phyloP scores from a whole-genome alignment of 192 early-diverging fungal genomes.

The Coemansia sp. region DNA sequence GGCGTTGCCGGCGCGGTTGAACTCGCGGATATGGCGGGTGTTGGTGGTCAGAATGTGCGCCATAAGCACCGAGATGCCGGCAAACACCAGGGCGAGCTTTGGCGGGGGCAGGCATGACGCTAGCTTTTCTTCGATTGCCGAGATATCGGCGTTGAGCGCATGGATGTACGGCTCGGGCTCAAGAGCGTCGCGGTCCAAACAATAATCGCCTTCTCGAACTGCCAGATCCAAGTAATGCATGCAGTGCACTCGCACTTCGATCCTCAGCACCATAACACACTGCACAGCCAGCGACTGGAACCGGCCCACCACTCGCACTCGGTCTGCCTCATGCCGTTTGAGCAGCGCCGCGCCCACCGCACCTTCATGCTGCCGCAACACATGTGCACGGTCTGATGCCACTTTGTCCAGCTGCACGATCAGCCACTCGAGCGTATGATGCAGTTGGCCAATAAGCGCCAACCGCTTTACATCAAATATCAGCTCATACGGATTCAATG shows the following conservation, averaged over 20 bases:
- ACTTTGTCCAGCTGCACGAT: conserved; percentile 34
- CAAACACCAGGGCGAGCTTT: conserved; percentile 76
- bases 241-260: conserved; percentile 82
- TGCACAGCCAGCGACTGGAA: conserved; percentile 75
- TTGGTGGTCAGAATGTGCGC: conserved; percentile 67
- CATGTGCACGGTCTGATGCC: conserved; percentile 25
- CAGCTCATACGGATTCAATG: conserved; percentile 74
- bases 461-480: conserved; percentile 82
- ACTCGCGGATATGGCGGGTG: conserved; percentile 64
- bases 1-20: conserved; percentile 66
- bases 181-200: conserved; percentile 67
- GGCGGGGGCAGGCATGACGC: conserved; percentile 59
- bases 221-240: conserved; percentile 88
- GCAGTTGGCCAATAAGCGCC: conserved; percentile 68
- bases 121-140: conserved; percentile 73
- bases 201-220: conserved; percentile 85
- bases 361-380: conserved; percentile 28
- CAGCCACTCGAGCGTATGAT: conserved; percentile 77
- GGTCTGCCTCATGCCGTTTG: conserved; percentile 45
- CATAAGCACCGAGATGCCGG: conserved; percentile 76
- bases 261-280: conserved; percentile 76
- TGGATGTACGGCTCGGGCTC: conserved; percentile 91
- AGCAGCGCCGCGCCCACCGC: conserved; percentile 57
- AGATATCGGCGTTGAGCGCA: conserved; percentile 75
- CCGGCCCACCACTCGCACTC: conserved; percentile 53